Base-by-base conservation (phyloP, 169 alveolate species). In the Plasmodium inui region DNA sequence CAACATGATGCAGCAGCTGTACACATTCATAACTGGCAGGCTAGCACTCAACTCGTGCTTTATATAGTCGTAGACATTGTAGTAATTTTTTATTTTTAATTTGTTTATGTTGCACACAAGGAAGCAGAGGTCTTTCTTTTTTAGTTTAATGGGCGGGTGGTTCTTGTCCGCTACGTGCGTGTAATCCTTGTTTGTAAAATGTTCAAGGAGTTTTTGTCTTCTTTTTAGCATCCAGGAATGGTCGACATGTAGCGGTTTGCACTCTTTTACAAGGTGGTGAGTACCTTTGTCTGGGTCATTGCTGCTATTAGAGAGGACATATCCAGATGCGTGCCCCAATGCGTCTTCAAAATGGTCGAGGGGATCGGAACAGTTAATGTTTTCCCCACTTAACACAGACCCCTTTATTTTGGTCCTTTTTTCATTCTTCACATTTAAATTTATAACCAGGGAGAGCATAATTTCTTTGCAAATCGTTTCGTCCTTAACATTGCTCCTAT, bases 41-140 rank as follows among this genome's bases (percentile, higher is more conserved):
- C 61, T 83, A 39, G 61, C 67, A 12, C 44, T 12, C 44, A 41
- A n/a, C 80, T 78, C 82, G 26, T 34, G 17, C 67, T 86, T 74
- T 76, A 86, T 76, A 39, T 86, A 86, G 26, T 78, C 93, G 80
- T 86, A 86, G 19, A 86, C 80, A 71, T 78, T 86, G 70, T 86
- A 86, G 44, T 86, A 86, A 86, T 86, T 86, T 55, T 76, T 76
- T 30, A 86, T 78, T 26, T 30, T 76, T 57, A 86, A 78, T 55
- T 86, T 86, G 44, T 86, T 37, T 76, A 86, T 76, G 19, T 86
- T 86, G 80, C 61, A 78, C 28, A 53, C 76, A n/a, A 86, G 53
- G 37, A 86, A 86, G 80, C 93, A 86, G 7, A 86, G 55, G 19
- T 86, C 93, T 22, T 86, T 86, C 44, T 78, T 76, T 34, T 86